Base-by-base conservation (phyloP, 2,329 filamentous ascomycete genomes). In the Thelonectria blattea region DNA sequence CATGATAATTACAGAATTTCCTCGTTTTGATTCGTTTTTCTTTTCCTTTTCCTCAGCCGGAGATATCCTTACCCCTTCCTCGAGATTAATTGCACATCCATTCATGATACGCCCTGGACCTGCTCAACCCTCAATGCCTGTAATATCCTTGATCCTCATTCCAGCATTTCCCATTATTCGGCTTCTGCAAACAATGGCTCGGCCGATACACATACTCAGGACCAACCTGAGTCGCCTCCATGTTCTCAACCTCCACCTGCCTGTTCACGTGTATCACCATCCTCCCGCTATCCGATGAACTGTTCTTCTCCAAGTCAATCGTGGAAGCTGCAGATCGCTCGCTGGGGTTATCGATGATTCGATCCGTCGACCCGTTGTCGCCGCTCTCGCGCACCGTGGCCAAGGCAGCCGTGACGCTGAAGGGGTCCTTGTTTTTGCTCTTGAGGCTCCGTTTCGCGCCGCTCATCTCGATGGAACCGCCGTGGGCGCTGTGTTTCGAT, bases 201-300 rank as follows among this genome's bases (percentile, higher is more conserved):
- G 54, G 54, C 14, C 39, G 48, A 30, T 56, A 49, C n/a, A 56
- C n/a, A 24, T 43, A 34, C 6, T 27, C 34, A 5, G 27, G 7
- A 1, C 11, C 20, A 4, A 34, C 27, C n/a, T 43, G 17, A 17
- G 18, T 37, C 37, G 47, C 27, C 43, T 51, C 45, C 18, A 32
- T 37, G 7, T 52, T 56, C 37, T 60, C 58, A 39, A 60, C 34
- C n/a, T 43, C 22, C 7, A 62, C 45, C 43, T 60, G 60, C 39
- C 59, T 62, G 39, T 55, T 62, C 3, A 62, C 60, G 34, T 62
- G 60, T 22, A 62, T 62, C 6, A 60, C 56, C 56, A 59, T 56
- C 20, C 41, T 60, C n/a, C 41, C 30, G 20, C 49, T 49, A 20
- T 47, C 47, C 10, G 42, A 53, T 2, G 46, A 39, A 6, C 37